Conservation (phyloP, 331 rosid species). For the Quercus lobata region DNA sequence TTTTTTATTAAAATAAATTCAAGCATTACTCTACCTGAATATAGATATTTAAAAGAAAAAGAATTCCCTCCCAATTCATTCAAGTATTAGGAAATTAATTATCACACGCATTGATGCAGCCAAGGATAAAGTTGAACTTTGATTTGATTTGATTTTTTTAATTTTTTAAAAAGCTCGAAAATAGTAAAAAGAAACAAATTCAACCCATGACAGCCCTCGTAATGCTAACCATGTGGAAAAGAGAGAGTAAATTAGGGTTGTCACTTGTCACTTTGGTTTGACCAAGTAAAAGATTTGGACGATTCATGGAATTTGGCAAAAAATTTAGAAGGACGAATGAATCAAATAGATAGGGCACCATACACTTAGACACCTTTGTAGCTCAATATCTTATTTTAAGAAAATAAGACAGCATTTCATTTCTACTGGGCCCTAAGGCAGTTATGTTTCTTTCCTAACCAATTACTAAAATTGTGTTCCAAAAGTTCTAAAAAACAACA, state of each 20-base stretch:
- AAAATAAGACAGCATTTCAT: background rate
- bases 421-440: background rate
- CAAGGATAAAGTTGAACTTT: too few relatives aligned
- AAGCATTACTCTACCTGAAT: too few relatives aligned
- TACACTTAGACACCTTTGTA: slow-evolving; percentile 3
- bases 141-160: too few relatives aligned
- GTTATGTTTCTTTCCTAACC: slow-evolving; percentile 9
- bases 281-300: slow-evolving; percentile 13
- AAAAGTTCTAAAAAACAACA: background rate
- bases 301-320: background rate
- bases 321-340: background rate
- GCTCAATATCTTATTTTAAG: slow-evolving; percentile 19
- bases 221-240: background rate
- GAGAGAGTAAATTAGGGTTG: background rate
- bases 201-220: too few relatives aligned
- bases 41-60: too few relatives aligned
- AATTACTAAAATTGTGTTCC: background rate
- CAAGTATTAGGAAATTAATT: too few relatives aligned
- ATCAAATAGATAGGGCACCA: slow-evolving; percentile 19
- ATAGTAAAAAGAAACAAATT: too few relatives aligned
- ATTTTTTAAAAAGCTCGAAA: too few relatives aligned
- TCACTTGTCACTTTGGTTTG: slow-evolving; percentile 8
- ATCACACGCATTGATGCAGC: too few relatives aligned
- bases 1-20: too few relatives aligned
- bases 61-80: too few relatives aligned